Evolutionary conservation across 1,284 basidiomycete genomes (phyloP).

Genomic region (Pseudozyma thailandica): DNA sequence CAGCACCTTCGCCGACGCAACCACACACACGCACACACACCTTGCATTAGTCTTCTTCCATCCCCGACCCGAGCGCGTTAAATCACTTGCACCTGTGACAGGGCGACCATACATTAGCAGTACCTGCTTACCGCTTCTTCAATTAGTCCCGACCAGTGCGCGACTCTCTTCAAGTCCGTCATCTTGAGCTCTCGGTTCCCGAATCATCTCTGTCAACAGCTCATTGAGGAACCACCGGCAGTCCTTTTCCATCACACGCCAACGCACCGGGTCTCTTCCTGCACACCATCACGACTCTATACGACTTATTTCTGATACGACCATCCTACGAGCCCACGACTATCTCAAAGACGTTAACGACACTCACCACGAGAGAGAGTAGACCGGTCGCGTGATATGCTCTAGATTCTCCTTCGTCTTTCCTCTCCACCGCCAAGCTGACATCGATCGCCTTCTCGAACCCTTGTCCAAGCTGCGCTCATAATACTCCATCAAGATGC

Average conservation of each 20-base stretch:
- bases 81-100: background rate
- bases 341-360: background rate
- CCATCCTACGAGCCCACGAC: slow-evolving; percentile 7
- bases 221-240: no score
- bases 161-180: no score
- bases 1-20: background rate
- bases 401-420: background rate
- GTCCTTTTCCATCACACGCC: no score
- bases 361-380: background rate
- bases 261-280: no score
- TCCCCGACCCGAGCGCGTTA: background rate
- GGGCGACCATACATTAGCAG: no score
- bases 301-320: background rate
- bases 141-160: no score
- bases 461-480: background rate
- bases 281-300: background rate
- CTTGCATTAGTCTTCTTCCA: background rate
- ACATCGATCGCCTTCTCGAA: background rate
- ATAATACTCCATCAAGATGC: slow-evolving; percentile 22
- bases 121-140: no score
- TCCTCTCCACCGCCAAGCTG: background rate
- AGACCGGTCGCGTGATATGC: slow-evolving; percentile 1
- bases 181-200: no score
- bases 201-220: no score
- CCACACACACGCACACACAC: background rate